Conservation (phyloP, 1,139 yeast genomes). For the Yamadazyma triangularis region DNA sequence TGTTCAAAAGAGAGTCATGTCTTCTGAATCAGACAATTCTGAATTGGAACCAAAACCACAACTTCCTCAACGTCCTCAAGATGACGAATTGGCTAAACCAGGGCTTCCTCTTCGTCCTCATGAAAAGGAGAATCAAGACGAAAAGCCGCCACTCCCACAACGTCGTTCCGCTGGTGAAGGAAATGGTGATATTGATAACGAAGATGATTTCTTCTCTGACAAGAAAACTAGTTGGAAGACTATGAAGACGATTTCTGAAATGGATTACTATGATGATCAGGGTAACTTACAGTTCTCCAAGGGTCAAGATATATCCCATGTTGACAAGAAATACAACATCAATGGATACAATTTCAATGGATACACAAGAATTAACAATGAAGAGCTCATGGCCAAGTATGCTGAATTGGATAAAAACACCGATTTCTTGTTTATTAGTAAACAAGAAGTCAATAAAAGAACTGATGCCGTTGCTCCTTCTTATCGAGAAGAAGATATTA, state of each 20-base stretch:
- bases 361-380: conserved; percentile 86
- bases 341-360: conserved; percentile 50
- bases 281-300: conserved; percentile 43
- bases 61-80: too few species aligned
- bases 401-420: conserved; percentile 74
- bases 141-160: too few species aligned
- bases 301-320: conserved; percentile 16
- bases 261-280: conserved; percentile 47
- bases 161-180: conserved; percentile 2
- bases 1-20: too few species aligned
- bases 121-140: too few species aligned
- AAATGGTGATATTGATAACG: conserved; percentile 8
- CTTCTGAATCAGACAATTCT: too few species aligned
- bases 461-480: conserved; percentile 19
- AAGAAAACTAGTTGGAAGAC: conserved; percentile 45
- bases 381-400: conserved; percentile 78
- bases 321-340: conserved; percentile 17
- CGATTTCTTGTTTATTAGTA: conserved; percentile 60
- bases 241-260: conserved; percentile 47
- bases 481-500: neutral
- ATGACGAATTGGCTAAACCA: too few species aligned
- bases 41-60: too few species aligned
- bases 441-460: conserved; percentile 11
- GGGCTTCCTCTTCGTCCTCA: too few species aligned
- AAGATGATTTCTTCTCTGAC: conserved; percentile 34